Base-by-base conservation (phyloP, 2,329 filamentous ascomycete species). In the Gyromitra esculenta region DNA sequence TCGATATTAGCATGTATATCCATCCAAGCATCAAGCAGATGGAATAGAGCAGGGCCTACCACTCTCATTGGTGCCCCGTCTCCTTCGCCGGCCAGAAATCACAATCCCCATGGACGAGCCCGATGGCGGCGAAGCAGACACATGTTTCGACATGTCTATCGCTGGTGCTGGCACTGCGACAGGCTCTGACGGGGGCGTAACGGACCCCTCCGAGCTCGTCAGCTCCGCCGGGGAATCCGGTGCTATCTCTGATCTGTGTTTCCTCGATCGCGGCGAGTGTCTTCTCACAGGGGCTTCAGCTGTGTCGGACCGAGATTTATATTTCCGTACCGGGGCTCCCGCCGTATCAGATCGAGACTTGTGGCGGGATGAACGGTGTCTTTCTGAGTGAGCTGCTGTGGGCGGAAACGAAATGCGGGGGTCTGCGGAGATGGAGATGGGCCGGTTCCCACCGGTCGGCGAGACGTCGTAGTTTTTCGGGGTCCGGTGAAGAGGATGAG, bases 391-490 rank as follows among this genome's bases (percentile, higher is more conserved):
- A 13, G 15, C 13, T 21, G 65, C 54, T 15, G 25, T 21, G n/a
- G 18, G n/a, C 41, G 52, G 48, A 8, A 68, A 39, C 15, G 48
- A 35, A 18, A 18, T 9, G 31, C 59, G 72, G 31, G 72, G 66
- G 37, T 66, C 75, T 4, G 48, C 31, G 37, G 75, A 41, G 57
- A 77, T 77, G 5, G 59, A 69, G 48, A 77, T 39, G 2, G 75
- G 71, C 4, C 71, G 45, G 39, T 77, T 77, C n/a, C 75, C 75
- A 7, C 75, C 75, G 15, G 75, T 77, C 21, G 75, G 75, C 15
- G 43, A 60, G 15, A 75, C 21, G 37, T 66, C 63, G 60, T 77
- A 77, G 56, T 77, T 73, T 11, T 77, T 77, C 41, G 68, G 73
- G 2, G 57, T n/a, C 11, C 72, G 75, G 37, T 75, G 59, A 13